Conservation (phyloP, 345 rosid genomes). For the Rhodamnia rubescens region DNA sequence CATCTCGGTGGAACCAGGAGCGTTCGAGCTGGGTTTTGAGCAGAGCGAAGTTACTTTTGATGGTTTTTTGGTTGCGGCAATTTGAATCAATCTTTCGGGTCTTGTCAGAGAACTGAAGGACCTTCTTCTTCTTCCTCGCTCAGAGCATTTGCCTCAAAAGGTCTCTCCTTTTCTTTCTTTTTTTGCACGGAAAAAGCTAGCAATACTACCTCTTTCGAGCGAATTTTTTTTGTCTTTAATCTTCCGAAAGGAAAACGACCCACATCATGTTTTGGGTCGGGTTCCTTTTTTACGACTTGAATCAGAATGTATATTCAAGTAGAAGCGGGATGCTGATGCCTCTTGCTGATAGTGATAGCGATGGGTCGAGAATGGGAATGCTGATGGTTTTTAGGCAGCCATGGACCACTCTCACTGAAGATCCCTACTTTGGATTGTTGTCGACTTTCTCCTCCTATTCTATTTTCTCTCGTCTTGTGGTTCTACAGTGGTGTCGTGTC, state of each 20-base stretch:
- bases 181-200: background rate
- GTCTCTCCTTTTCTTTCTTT: background rate
- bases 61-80: background rate
- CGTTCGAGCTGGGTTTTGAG: background rate
- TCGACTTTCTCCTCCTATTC: background rate
- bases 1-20: background rate
- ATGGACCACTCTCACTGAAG: background rate
- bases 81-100: background rate
- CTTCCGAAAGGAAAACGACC: background rate
- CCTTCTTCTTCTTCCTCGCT: background rate
- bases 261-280: background rate
- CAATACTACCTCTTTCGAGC: background rate
- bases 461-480: background rate
- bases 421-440: background rate
- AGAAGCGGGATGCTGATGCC: background rate
- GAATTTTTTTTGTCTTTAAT: background rate
- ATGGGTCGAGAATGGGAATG: background rate
- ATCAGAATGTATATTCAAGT: background rate
- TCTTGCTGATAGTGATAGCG: background rate
- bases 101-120: background rate
- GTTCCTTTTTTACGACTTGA: background rate
- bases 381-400: background rate
- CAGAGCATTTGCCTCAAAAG: background rate
- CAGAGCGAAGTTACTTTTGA: background rate
- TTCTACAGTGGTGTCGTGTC: background rate